A percentile compares a stretch with the other conserved stretches of the same genome.
Evolutionary conservation across 2,329 filamentous ascomycete genomes (phyloP).

Genomic region (Dissoconium aciculare): DNA sequence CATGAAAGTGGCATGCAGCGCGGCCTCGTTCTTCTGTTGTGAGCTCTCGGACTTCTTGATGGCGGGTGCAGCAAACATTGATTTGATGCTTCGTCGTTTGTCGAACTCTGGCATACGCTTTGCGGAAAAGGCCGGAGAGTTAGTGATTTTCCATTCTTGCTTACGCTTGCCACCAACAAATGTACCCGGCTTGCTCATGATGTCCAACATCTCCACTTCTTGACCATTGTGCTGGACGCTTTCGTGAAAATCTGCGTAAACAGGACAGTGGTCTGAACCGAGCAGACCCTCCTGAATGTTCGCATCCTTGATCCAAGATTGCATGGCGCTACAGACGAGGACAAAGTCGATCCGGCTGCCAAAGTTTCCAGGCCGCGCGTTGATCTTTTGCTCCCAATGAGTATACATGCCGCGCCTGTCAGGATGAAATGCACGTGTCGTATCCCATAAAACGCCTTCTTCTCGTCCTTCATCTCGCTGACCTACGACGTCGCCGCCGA

Average conservation of each 20-base stretch:
- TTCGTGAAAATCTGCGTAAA: slow-evolving; percentile 62
- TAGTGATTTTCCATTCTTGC: slow-evolving; percentile 50
- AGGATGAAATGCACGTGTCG: slow-evolving; percentile 69
- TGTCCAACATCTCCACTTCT: slow-evolving; percentile 42
- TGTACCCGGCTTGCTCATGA: slow-evolving; percentile 62
- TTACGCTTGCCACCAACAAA: slow-evolving; percentile 53
- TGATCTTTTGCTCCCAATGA: slow-evolving; percentile 90
- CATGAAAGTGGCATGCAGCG: no score
- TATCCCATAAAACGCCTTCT: slow-evolving; percentile 61
- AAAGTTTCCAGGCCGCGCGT: slow-evolving; percentile 88
- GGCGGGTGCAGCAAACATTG: slow-evolving; percentile 57
- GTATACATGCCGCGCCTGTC: slow-evolving; percentile 83
- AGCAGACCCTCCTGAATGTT: slow-evolving; percentile 89
- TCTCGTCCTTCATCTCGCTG: slow-evolving; percentile 55
- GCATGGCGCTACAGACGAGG: slow-evolving; percentile 65
- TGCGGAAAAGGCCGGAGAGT: slow-evolving; percentile 60
- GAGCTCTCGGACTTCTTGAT: slow-evolving; percentile 30
- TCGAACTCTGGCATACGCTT: slow-evolving; percentile 80
- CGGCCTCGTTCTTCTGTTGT: no score
- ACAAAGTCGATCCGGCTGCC: slow-evolving; percentile 90
- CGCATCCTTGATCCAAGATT: slow-evolving; percentile 61
- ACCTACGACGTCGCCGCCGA: slow-evolving; percentile 53
- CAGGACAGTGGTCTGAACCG: slow-evolving; percentile 92
- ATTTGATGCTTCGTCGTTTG: slow-evolving; percentile 67
- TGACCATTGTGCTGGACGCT: slow-evolving; percentile 37